Percentiles rank a stretch among this genome's conserved stretches.
phyloP scores from a whole-genome alignment of 2,329 filamentous ascomycete species.

The Neonectria coccinea region DNA sequence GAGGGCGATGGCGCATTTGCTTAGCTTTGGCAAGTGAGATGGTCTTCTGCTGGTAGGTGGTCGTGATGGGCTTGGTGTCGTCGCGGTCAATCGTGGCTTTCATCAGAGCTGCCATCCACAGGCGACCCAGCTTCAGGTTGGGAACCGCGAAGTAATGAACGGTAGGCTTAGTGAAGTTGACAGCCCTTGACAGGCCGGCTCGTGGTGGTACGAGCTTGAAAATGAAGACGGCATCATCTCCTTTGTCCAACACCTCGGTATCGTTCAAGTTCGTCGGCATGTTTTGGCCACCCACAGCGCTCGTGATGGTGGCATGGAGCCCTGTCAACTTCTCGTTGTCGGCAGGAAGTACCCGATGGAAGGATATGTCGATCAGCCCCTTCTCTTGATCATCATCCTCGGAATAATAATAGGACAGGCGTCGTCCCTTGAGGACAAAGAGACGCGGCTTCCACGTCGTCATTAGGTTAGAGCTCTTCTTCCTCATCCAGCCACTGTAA shows the following conservation, averaged over 20 bases:
- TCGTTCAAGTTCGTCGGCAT: conserved; percentile 65
- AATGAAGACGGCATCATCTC: conserved; percentile 86
- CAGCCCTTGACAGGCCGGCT: conserved; percentile 85
- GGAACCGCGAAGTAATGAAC: conserved; percentile 98
- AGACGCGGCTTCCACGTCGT: conserved; percentile 96
- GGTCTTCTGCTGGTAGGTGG: conserved; percentile 96
- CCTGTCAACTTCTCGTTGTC: conserved; percentile 92
- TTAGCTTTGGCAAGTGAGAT: conserved; percentile 91
- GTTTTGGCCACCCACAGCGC: conserved; percentile 69
- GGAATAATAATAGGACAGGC: conserved; percentile 95
- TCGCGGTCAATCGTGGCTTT: conserved; percentile 99
- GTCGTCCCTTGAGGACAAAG: conserved; percentile 92
- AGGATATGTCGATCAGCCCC: conserved; percentile 96
- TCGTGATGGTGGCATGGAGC: conserved; percentile 90
- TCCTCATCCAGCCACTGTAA: conserved; percentile 99
- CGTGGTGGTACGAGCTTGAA: conserved; percentile 97
- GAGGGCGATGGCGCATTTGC: conserved; percentile 88
- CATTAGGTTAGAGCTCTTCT: conserved; percentile 96
- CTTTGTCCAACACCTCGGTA: conserved; percentile 54
- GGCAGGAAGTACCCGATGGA: conserved; percentile 94
- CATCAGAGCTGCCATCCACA: conserved; percentile 99
- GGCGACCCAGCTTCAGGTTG: conserved; percentile 84
- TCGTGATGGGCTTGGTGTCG: conserved; percentile 80
- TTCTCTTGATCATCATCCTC: conserved; percentile 94
- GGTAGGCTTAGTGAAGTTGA: conserved; percentile 97